Evolutionary conservation across 768 basidiomycete genomes (phyloP), one percentile per base, ranked within the genome.

Genomic region (Fibroporia radiculosa): DNA sequence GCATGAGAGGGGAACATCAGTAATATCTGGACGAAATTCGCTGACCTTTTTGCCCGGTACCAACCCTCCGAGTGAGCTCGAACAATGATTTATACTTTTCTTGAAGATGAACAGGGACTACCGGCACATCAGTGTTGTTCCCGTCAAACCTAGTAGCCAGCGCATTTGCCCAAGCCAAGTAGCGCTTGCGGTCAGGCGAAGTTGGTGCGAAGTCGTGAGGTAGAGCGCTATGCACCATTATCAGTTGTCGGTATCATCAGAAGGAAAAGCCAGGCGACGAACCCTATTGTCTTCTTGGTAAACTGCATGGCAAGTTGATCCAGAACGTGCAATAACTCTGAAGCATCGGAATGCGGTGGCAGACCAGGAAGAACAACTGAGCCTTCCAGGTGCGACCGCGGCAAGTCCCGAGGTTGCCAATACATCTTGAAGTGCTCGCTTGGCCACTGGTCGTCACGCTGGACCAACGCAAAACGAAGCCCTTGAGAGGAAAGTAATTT

Each of bases 361-460:
- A 19, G 42, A 5, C 42, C 42, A 10, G 33, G 16, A 19, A 33
- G 13, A 24, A 35, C n/a, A 5, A 35, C 22, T 18, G 19, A 20
- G 25, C 24, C 32, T 35, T 35, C 42, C 6, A 44, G 31, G 8
- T 19, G 7, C 18, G 32, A 19, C 26, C 8, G 28, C 12, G 46
- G 41, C 13, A 47, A 29, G 8, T 22, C 46, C 5, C 31, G 29
- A n/a, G 46, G 40, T 22, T 47, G 46, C 46, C 46, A 47, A 16
- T 47, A 20, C 27, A 31, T 47, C 25, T 24, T 47, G 34, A 31
- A 47, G 3, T 40, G 46, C 16, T 47, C 16, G 14, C 19, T 7
- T 12, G 46, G 46, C 46, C 46, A 47, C 23, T 33, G 40, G 10
- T 31, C 29, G n/a, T 31, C 16, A 10, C 16, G 29, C 10, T 31